Evolutionary conservation across 2,329 filamentous ascomycete species (phyloP), one percentile per base, ranked within the genome.

Genomic region (Zymoseptoria brevis): DNA sequence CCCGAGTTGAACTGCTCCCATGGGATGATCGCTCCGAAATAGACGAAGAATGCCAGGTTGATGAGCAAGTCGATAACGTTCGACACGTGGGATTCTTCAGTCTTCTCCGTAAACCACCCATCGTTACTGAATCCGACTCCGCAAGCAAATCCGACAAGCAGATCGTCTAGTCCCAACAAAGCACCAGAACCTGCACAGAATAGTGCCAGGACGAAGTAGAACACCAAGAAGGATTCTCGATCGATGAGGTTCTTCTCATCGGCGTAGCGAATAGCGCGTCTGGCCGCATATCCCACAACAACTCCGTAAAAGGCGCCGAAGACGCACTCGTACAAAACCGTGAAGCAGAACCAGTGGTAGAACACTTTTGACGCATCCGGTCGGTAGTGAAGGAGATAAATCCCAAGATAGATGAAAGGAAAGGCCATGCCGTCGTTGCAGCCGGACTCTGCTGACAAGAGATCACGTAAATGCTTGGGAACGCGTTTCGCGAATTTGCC

Each of bases 351-450:
- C 87, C 92, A 99, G 75, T 97, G 85, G 63, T 87, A 87, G 16
- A 87, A 83, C 50, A 96, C 89, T 57, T 88, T 75, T 53, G 77
- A 75, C 4, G 88, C 84, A 66, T 88, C 74, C 26, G 84, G 85
- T 63, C 87, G 80, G 73, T 93, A 96, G 65, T 88, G 85, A 65
- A 97, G 89, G 53, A 97, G 83, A 74, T 96, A 97, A 29, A 96
- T 79, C 0, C 89, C 87, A 29, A 99, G 81, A 73, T 99, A 99
- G 69, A 99, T 84, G 74, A 99, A 99, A 0, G 94, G 94, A 71
- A 99, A 99, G 1, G 94, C 94, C 94, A 99, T 99, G 76, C 94
- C 94, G 74, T 99, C 94, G 81, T 99, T 99, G 77, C 94, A 99
- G 29, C 94, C 94, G 7, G 94, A 99, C 76, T 99, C 94, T 58